Evolutionary conservation across 306 rosid genomes (phyloP).

Genomic region (Oxytropis ochrocephala): DNA sequence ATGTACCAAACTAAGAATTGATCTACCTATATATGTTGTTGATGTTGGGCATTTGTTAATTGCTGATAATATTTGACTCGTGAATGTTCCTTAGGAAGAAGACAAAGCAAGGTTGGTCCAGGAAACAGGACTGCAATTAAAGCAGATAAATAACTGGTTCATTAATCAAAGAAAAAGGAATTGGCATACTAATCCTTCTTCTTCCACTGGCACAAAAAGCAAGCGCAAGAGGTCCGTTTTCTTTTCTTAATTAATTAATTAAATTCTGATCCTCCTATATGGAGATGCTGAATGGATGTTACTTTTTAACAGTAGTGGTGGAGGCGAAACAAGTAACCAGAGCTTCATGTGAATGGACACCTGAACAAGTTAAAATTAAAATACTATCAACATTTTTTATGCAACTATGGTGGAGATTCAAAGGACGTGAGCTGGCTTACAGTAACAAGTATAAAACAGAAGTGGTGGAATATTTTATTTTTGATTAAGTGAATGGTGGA

Average conservation of each 20-base stretch:
- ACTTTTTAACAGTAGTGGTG: constrained; percentile 32
- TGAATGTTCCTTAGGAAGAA: constrained; percentile 57
- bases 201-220: constrained; percentile 54
- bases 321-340: constrained; percentile 57
- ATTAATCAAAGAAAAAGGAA: constrained; percentile 67
- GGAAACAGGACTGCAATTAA: constrained; percentile 90
- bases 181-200: constrained; percentile 75
- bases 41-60: constrained; percentile 3
- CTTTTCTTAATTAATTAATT: background rate
- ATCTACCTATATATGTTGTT: background rate
- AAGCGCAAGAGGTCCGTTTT: constrained; percentile 76
- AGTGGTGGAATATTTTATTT: background rate
- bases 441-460: background rate
- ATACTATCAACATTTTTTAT: background rate
- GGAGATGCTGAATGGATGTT: background rate
- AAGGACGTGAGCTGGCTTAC: background rate
- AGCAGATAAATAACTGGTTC: constrained; percentile 51
- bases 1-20: background rate
- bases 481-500: background rate
- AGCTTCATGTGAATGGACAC: constrained; percentile 36
- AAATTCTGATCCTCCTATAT: background rate
- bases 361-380: background rate
- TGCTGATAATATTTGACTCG: background rate
- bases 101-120: constrained; percentile 85
- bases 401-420: background rate